phyloP scores from a whole-genome alignment of 1,139 yeast species.

The Zygoascus meyerae region DNA sequence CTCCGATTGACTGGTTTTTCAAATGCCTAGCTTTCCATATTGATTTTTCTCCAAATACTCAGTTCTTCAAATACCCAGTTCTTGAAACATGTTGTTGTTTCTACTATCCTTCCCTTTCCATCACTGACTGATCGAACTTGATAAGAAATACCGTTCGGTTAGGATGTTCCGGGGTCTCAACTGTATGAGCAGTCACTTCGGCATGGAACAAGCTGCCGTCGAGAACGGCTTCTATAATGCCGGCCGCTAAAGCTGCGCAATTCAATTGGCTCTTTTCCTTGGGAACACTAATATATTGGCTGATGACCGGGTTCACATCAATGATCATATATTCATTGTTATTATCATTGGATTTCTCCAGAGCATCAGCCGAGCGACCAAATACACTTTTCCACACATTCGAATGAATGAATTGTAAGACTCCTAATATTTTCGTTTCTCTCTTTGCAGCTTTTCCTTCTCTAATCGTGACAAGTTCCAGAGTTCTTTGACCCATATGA shows the following conservation, averaged over 20 bases:
- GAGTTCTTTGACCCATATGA: constrained; percentile 53
- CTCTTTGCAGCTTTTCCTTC: constrained; percentile 68
- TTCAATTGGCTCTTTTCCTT: constrained; percentile 72
- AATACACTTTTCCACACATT: constrained; percentile 78
- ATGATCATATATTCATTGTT: constrained; percentile 75
- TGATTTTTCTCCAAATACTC: too few species aligned
- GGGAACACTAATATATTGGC: constrained; percentile 75
- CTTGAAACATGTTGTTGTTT: not conserved
- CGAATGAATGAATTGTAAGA: constrained; percentile 78
- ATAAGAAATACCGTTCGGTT: constrained; percentile 77
- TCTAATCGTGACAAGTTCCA: constrained; percentile 54
- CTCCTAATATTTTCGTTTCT: constrained; percentile 67
- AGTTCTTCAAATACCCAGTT: too few species aligned
- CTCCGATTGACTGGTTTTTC: too few species aligned
- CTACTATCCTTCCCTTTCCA: constrained; percentile 21
- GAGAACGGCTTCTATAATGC: constrained; percentile 83
- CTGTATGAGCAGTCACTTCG: constrained; percentile 81
- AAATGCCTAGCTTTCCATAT: too few species aligned
- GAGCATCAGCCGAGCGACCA: constrained; percentile 77
- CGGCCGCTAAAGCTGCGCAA: constrained; percentile 85
- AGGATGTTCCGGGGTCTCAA: constrained; percentile 58
- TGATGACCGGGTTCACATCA: constrained; percentile 72
- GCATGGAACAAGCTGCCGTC: constrained; percentile 79
- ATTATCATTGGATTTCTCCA: constrained; percentile 81
- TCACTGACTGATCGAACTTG: constrained; percentile 45